phyloP scores from a whole-genome alignment of 768 basidiomycete genomes.

The Cytidiella melzeri region DNA sequence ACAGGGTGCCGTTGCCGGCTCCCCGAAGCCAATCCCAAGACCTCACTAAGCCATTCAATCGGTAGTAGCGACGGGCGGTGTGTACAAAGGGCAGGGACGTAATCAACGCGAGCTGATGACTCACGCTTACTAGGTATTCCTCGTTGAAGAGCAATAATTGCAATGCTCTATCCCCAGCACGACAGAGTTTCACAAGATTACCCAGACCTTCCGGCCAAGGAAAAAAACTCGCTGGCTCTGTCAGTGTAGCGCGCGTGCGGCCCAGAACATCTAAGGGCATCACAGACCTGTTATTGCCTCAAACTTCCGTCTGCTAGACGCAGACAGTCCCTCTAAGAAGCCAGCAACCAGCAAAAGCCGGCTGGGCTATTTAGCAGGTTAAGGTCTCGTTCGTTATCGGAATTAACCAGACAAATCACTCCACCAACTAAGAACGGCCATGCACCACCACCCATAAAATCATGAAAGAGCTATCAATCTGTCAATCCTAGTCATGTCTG shows the following conservation, averaged over 20 bases:
- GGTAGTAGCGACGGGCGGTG: slow-evolving; percentile 88
- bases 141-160: slow-evolving; percentile 91
- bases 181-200: slow-evolving; percentile 77
- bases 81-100: slow-evolving; percentile 90
- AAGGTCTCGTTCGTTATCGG: slow-evolving; percentile 93
- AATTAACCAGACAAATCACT: slow-evolving; percentile 98
- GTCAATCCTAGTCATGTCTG: slow-evolving; percentile 72
- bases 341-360: slow-evolving; percentile 60
- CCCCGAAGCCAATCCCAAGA: slow-evolving; percentile 71
- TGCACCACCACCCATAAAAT: slow-evolving; percentile 86
- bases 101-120: slow-evolving; percentile 88
- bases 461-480: slow-evolving; percentile 83
- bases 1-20: slow-evolving; percentile 44
- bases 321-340: slow-evolving; percentile 86
- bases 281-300: slow-evolving; percentile 91
- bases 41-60: slow-evolving; percentile 90
- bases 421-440: slow-evolving; percentile 86
- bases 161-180: slow-evolving; percentile 87
- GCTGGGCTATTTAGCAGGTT: slow-evolving; percentile 88
- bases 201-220: slow-evolving; percentile 75
- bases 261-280: slow-evolving; percentile 90
- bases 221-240: slow-evolving; percentile 78
- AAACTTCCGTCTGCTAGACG: slow-evolving; percentile 79
- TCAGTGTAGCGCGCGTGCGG: slow-evolving; percentile 86
- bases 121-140: slow-evolving; percentile 86